Evolutionary conservation across 2,329 filamentous ascomycete genomes (phyloP).

Genomic region (Zarea fungicola): DNA sequence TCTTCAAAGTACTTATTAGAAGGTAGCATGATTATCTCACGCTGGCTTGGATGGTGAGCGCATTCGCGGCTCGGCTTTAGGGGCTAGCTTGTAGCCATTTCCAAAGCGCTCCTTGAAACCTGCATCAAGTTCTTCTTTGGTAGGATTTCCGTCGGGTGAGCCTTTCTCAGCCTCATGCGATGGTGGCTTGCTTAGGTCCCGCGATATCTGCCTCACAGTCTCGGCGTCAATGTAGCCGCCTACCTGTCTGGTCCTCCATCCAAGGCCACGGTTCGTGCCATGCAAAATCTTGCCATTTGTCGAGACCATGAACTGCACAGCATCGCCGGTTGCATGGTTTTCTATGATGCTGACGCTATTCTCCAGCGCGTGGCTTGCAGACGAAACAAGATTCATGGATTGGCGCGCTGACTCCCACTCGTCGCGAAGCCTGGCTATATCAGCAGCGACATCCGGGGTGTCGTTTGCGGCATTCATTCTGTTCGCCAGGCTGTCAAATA

Average conservation of each 20-base stretch:
- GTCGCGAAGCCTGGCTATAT: slow-evolving; percentile 11
- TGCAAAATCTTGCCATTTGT: slow-evolving; percentile 17
- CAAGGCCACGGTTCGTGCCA: slow-evolving; percentile 17
- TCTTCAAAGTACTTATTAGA: too few relatives aligned
- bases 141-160: not conserved
- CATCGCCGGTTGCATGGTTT: slow-evolving; percentile 18
- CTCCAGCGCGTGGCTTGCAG: slow-evolving; percentile 12
- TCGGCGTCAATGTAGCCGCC: slow-evolving; percentile 16
- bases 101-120: slow-evolving; percentile 13
- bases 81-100: slow-evolving; percentile 10
- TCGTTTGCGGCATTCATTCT: not conserved
- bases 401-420: slow-evolving; percentile 15
- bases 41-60: too few relatives aligned
- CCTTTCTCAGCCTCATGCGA: not conserved
- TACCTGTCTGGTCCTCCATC: slow-evolving; percentile 15
- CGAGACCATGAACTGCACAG: slow-evolving; percentile 18
- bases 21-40: too few relatives aligned
- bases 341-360: slow-evolving; percentile 17
- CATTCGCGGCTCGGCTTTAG: too few relatives aligned
- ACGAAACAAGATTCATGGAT: slow-evolving; percentile 13
- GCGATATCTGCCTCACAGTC: slow-evolving; percentile 17
- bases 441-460: not conserved
- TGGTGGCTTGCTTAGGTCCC: slow-evolving; percentile 7
- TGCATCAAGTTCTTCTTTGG: not conserved
- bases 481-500: not conserved